Evolutionary conservation across 345 rosid genomes (phyloP).

Genomic region (Trapa incisa): DNA sequence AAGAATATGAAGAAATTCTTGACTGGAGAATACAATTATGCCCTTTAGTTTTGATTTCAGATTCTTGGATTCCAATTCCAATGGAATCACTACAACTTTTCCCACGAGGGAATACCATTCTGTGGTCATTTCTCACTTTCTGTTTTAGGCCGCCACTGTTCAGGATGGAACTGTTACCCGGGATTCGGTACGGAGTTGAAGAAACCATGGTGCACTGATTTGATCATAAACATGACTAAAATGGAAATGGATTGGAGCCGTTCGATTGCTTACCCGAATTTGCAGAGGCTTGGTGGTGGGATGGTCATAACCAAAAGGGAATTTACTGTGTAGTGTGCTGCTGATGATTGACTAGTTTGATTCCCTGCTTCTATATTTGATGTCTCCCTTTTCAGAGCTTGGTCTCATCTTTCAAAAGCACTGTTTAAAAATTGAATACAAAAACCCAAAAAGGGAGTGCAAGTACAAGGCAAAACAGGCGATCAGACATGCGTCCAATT

Average conservation of each 20-base stretch:
- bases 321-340: neutral
- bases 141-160: neutral
- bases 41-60: conserved; percentile 7
- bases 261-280: neutral
- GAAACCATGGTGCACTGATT: neutral
- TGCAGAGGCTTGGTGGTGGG: neutral
- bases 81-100: conserved; percentile 8
- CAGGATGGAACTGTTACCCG: neutral
- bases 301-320: neutral
- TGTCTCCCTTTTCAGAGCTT: conserved; percentile 3
- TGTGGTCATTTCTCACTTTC: conserved; percentile 20
- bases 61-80: conserved; percentile 12
- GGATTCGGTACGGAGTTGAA: neutral
- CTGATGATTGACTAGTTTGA: conserved; percentile 1
- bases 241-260: neutral
- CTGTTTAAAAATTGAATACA: neutral
- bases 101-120: conserved; percentile 17
- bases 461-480: conserved; percentile 6
- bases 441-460: conserved; percentile 5
- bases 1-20: conserved; percentile 15
- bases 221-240: neutral
- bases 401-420: conserved; percentile 3
- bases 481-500: conserved; percentile 4
- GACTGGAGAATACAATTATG: conserved; percentile 14
- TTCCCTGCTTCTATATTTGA: neutral